Base-by-base conservation (phyloP, 1,284 basidiomycete species). In the Meripilus lineatus region DNA sequence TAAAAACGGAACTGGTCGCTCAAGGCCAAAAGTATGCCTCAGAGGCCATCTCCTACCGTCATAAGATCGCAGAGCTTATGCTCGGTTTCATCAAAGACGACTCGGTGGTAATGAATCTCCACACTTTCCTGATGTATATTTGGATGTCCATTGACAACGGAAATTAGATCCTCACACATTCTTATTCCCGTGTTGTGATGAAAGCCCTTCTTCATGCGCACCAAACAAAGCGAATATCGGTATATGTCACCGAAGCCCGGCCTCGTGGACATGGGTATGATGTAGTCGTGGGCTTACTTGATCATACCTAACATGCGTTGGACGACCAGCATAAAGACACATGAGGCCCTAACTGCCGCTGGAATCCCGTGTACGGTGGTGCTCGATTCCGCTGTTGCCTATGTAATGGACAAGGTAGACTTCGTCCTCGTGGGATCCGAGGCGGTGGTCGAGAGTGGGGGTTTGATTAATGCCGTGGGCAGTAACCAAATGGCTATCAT, bases 401-500 rank as follows among this genome's bases (percentile, higher is more conserved):
- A 97, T 69, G 83, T 93, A 50, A 97, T 99, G 87, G 90, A 95
- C 54, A 87, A 90, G 48, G 69, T 70, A 14, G 93, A 99, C 65
- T 84, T 97, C 58, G 90, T 95, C 37, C 79, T 99, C 32, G 92
- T 98, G 20, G 95, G 95, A 7, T 93, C 93, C 20, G 95, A 99
- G 69, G 95, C 94, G 5, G 94, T 99, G 13, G 93, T 95, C 2
- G 94, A 98, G 66, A 91, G 87, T 53, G 94, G 89, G 37, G 90
- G 90, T 8, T 69, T 93, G 48, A 81, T 93, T 53, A 92, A 93
- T 59, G 89, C 88, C 24, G 88, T 93, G 35, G 95, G 94, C 37
- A 94, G 92, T 52, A 94, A 93, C 66, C 93, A 97, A 64, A 92
- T 98, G 58, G 96, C 94, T 2, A 86, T 98, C 54, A 89, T 97